Percentiles rank a stretch among this genome's conserved stretches.
phyloP scores from a whole-genome alignment of 208 protist genomes.

The Leishmania gerbilli region DNA sequence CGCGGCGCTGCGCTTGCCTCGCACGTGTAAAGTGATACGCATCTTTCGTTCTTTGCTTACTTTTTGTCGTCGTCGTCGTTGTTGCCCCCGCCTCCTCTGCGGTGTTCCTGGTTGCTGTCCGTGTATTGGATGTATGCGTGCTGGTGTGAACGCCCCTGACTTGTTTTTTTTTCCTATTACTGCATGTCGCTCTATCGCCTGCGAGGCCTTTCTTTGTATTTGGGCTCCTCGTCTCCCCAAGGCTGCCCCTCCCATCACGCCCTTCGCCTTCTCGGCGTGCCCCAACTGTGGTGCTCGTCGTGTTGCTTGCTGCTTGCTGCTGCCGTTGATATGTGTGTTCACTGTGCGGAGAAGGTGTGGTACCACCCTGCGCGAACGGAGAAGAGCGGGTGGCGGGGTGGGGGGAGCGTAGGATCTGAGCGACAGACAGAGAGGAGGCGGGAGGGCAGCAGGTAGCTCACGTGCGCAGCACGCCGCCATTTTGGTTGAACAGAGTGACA shows the following conservation, averaged over 20 bases:
- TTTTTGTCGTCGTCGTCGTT: not conserved
- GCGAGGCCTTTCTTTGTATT: not conserved
- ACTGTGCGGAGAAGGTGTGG: not conserved
- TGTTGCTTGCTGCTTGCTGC: not conserved
- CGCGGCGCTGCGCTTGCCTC: not conserved
- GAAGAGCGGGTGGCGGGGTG: not conserved
- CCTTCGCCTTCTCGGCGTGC: not conserved
- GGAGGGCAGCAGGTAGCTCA: not conserved
- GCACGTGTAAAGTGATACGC: not conserved
- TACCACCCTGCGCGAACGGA: not conserved
- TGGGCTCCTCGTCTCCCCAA: not conserved
- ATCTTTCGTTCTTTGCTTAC: not conserved
- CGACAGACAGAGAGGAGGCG: not conserved
- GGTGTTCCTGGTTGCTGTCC: not conserved
- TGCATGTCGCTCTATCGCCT: not conserved
- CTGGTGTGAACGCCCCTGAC: not conserved
- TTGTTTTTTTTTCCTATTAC: not conserved
- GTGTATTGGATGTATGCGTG: not conserved
- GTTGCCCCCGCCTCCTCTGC: not conserved
- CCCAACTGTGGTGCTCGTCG: not conserved
- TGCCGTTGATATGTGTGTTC: not conserved
- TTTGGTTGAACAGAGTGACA: not conserved
- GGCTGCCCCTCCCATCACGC: not conserved
- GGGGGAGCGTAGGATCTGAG: not conserved
- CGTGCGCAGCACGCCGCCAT: not conserved